Conservation (phyloP, 176 grass and related monocot genomes). For the Bromus sterilis region DNA sequence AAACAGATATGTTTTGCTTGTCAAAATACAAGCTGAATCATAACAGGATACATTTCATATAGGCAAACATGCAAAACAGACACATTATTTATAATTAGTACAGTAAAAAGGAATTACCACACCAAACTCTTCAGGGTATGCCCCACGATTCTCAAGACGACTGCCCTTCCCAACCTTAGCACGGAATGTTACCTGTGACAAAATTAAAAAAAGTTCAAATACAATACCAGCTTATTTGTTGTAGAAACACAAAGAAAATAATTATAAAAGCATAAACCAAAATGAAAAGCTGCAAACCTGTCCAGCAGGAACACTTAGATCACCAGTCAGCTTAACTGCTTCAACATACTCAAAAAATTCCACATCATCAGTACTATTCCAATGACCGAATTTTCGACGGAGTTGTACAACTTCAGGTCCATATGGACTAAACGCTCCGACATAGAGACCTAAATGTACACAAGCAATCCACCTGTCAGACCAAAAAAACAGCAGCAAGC, state of each 20-base stretch:
- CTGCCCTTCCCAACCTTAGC: conserved; percentile 91
- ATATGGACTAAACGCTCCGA: conserved; percentile 95
- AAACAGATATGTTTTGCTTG: background rate
- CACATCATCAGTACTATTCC: conserved; percentile 55
- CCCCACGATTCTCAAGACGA: conserved; percentile 58
- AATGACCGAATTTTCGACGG: conserved; percentile 74
- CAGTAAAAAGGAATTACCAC: conserved; percentile 52
- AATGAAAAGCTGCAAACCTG: conserved; percentile 41
- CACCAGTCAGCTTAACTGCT: conserved; percentile 96
- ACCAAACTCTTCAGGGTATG: conserved; percentile 86
- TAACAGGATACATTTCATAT: background rate
- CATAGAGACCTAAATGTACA: conserved; percentile 65
- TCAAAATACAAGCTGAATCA: background rate
- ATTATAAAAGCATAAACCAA: background rate
- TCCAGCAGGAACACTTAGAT: conserved; percentile 92
- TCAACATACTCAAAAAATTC: conserved; percentile 98
- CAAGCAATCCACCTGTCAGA: conserved; percentile 20
- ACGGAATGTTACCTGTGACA: conserved; percentile 73
- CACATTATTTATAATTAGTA: background rate
- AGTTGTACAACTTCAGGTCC: conserved; percentile 94
- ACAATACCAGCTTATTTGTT: background rate
- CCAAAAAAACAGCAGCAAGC: background rate
- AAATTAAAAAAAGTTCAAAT: background rate
- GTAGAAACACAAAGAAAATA: background rate
- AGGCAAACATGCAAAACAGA: background rate